Percentiles rank a stretch among this genome's conserved stretches.
Conservation (phyloP, 208 protist genomes). For the Naegleria lovaniensis region DNA sequence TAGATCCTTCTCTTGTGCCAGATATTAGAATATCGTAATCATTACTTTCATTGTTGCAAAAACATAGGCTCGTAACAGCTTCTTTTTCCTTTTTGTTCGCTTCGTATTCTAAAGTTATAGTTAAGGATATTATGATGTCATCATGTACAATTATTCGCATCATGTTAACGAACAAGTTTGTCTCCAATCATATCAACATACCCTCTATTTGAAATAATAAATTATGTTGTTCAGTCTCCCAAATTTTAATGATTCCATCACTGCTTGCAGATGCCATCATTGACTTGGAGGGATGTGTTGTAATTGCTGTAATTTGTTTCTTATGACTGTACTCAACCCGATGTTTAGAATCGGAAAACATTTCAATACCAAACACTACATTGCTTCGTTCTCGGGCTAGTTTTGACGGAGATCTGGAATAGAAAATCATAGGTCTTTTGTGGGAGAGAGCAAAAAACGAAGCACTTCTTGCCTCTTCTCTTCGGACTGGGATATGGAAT, state of each 20-base stretch:
- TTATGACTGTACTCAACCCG: slow-evolving; percentile 5
- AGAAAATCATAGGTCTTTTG: slow-evolving; percentile 9
- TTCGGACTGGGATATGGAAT: neutral
- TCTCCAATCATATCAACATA: neutral
- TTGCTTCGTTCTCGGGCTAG: neutral
- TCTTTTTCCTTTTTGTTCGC: neutral
- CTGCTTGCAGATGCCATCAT: neutral
- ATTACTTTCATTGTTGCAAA: neutral
- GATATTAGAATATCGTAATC: neutral
- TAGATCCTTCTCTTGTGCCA: neutral
- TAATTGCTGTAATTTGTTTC: slow-evolving; percentile 13
- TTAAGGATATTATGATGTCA: too few species aligned
- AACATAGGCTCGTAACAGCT: slow-evolving; percentile 3
- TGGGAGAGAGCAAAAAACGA: neutral
- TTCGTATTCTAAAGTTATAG: neutral
- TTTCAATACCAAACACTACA: neutral
- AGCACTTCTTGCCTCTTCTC: neutral
- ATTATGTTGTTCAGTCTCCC: neutral
- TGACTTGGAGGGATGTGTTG: neutral
- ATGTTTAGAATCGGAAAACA: slow-evolving; percentile 25
- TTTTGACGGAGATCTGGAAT: neutral
- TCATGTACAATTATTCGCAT: neutral
- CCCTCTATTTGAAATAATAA: neutral
- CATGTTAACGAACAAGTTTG: neutral
- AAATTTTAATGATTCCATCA: slow-evolving; percentile 22